Evolutionary conservation across 805 yeast species (phyloP).

Genomic region (Nematodospora valgi): DNA sequence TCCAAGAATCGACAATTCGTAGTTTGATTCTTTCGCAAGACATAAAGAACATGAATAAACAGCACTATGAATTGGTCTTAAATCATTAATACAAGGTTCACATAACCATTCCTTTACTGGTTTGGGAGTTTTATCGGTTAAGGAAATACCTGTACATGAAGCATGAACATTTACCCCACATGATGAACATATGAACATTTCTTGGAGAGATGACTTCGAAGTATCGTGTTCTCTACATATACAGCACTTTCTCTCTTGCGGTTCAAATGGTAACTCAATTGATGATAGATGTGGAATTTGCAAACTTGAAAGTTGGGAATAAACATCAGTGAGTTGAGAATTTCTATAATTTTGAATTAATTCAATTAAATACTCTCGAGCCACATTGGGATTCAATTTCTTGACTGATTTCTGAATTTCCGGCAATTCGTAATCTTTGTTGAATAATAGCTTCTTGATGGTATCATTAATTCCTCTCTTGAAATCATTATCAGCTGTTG

Average conservation of each 20-base stretch:
- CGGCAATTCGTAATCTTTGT: not conserved
- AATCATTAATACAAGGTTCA: slow-evolving; percentile 71
- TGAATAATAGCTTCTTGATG: too few relatives aligned
- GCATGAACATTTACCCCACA: slow-evolving; percentile 74
- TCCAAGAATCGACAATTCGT: slow-evolving; percentile 44
- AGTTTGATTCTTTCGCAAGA: slow-evolving; percentile 47
- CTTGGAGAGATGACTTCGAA: slow-evolving; percentile 19
- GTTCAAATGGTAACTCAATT: slow-evolving; percentile 17
- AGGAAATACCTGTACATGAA: slow-evolving; percentile 57
- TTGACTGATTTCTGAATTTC: not conserved
- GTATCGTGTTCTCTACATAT: slow-evolving; percentile 49
- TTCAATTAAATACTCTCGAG: slow-evolving; percentile 2
- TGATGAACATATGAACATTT: slow-evolving; percentile 51
- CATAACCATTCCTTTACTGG: slow-evolving; percentile 64
- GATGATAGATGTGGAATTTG: slow-evolving; percentile 15
- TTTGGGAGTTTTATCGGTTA: slow-evolving; percentile 12
- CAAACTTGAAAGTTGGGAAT: slow-evolving; percentile 15
- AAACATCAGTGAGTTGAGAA: slow-evolving; percentile 27
- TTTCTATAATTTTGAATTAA: slow-evolving; percentile 16
- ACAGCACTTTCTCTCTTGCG: slow-evolving; percentile 45
- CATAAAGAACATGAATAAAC: slow-evolving; percentile 69
- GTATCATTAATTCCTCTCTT: too few relatives aligned
- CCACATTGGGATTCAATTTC: not conserved
- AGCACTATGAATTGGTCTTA: slow-evolving; percentile 55
- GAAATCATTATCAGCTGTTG: too few relatives aligned